Evolutionary conservation across 805 yeast genomes (phyloP), one percentile per base, ranked within the genome.

Genomic region (Zygoascus ofunaensis): DNA sequence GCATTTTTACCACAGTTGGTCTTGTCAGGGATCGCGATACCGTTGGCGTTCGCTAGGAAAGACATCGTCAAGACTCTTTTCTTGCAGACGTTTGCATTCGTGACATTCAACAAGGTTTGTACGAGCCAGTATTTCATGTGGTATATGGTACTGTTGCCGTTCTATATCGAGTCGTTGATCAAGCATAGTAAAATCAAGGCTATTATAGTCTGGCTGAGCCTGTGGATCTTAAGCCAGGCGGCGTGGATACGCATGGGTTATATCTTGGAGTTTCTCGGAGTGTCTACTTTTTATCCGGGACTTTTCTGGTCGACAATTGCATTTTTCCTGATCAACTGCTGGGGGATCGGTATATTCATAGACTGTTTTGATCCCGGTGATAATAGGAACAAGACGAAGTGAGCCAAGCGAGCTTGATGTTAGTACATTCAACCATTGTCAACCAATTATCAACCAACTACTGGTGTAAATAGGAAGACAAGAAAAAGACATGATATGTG

Each of bases 121-220:
- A 92, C 98, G 0, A 86, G 96, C 1, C 98, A 92, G 65, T 92
- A 92, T 63, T 92, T 92, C 63, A 77, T 90, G 49, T 92, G 98
- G 98, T 92, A 82, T 57, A 65, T 92, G 54, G 83, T 87, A 12
- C 77, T 89, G 51, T 61, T 90, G 36, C 97, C 98, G 1, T 76
- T 84, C 44, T 80, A 68, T 55, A 59, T 87, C 5, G 68, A 80
- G 2, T 58, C 64, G 5, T 69, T 86, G 0, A 33, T 49, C 34
- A 10, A 22, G 30, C 36, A 24, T 14, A 43, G 26, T 14, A 42
- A 35, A 5, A 32, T 24, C 8, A 20, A 5, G 3, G 43, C 37
- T 40, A 30, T 69, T 0, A 12, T 62, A 0, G 66, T 74, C 34
- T 48, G 77, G 1, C 37, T 34, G n/a, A 45, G 59, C 0, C 56